These are phyloP conservation scores for Cladosporium colombiae DNA, from an alignment of 2,329 filamentous ascomycete genomes.

Conservation along the genomic window DNA sequence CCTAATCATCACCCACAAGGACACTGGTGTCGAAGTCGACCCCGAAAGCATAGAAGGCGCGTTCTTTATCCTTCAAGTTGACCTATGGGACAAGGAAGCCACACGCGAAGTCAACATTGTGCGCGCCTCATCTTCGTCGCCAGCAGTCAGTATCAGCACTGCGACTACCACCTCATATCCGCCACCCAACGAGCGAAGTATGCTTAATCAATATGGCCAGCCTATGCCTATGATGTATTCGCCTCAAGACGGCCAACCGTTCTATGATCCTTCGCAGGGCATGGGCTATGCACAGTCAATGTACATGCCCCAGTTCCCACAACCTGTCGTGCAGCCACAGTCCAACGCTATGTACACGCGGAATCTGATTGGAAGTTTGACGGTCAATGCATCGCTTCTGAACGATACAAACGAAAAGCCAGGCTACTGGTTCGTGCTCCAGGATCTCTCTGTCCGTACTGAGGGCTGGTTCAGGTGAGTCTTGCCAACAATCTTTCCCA, in stretches of 20 bases:
- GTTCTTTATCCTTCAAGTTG: conserved; percentile 69
- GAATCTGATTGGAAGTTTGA: conserved; percentile 89
- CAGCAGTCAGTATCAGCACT: conserved; percentile 71
- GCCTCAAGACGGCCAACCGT: conserved; percentile 23
- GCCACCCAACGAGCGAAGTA: conserved; percentile 45
- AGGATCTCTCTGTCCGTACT: conserved; percentile 90
- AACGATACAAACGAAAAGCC: conserved; percentile 76
- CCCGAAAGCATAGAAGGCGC: conserved; percentile 70
- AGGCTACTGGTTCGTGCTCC: conserved; percentile 95
- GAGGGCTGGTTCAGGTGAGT: conserved; percentile 81
- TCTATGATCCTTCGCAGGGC: conserved; percentile 28
- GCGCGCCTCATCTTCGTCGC: conserved; percentile 63
- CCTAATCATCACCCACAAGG: conserved; percentile 73
- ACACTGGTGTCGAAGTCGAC: conserved; percentile 78
- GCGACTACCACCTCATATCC: conserved; percentile 78
- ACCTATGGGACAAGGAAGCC: conserved; percentile 66
- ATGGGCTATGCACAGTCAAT: conserved; percentile 18
- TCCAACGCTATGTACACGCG: conserved; percentile 80
- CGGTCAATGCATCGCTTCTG: conserved; percentile 83
- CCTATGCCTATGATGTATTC: conserved; percentile 24
- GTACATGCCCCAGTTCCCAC: conserved; percentile 26
- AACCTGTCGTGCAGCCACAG: conserved; percentile 32
- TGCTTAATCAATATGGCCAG: conserved; percentile 23
- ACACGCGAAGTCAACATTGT: conserved; percentile 68
- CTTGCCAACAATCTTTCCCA: conserved; percentile 80